phyloP scores from a whole-genome alignment of 805 yeast genomes.

The Hemisphaericaspora nanyangensis region DNA sequence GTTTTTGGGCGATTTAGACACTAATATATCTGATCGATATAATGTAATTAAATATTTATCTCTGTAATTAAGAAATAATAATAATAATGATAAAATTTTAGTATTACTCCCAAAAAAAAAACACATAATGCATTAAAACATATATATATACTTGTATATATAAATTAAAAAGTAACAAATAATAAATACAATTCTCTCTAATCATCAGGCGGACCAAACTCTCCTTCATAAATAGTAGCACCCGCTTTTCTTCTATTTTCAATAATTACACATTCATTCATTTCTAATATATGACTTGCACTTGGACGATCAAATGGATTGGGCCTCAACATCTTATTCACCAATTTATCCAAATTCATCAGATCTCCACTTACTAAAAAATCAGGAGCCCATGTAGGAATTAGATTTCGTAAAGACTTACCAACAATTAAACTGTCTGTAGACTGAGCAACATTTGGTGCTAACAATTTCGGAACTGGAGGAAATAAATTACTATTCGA shows the following conservation, averaged over 20 bases:
- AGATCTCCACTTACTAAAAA: slow-evolving; percentile 61
- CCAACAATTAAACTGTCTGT: not conserved
- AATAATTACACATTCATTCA: slow-evolving; percentile 72
- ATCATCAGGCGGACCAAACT: slow-evolving; percentile 66
- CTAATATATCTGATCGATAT: slow-evolving; percentile 7
- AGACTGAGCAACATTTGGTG: not conserved
- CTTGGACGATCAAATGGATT: slow-evolving; percentile 78
- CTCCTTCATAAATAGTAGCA: slow-evolving; percentile 93
- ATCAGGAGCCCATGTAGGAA: slow-evolving; percentile 86
- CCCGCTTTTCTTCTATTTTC: slow-evolving; percentile 84
- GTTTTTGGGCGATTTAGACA: slow-evolving; percentile 7
- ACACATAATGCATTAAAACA: not conserved
- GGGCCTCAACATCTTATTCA: slow-evolving; percentile 87
- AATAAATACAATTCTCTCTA: not conserved
- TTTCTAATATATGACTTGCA: slow-evolving; percentile 63
- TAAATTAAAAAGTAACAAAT: not conserved
- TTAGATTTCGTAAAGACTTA: slow-evolving; percentile 16
- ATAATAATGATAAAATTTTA: too few relatives aligned
- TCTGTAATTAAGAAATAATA: too few relatives aligned
- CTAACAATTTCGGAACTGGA: not conserved
- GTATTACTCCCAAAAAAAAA: not conserved
- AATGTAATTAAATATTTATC: slow-evolving; percentile 1
- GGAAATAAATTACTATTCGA: slow-evolving; percentile 4
- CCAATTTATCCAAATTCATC: slow-evolving; percentile 67
- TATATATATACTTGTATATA: not conserved